phyloP scores from a whole-genome alignment of 208 protist genomes.

The Leishmania martiniquensis region DNA sequence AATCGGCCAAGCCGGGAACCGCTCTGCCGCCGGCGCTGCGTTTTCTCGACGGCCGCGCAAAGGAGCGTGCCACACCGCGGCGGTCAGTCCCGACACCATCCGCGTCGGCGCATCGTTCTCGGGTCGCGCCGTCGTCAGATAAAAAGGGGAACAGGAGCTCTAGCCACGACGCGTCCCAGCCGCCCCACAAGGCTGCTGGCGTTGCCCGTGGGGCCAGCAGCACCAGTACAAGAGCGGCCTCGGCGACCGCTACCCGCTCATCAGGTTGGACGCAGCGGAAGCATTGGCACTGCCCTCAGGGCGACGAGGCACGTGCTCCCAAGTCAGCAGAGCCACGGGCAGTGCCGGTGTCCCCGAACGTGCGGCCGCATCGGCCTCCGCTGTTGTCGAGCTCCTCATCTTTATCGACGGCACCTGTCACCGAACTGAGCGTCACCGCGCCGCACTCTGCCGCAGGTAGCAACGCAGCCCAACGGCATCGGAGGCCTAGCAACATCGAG shows the following conservation, averaged over 20 bases:
- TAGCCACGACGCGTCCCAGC: neutral
- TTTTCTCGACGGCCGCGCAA: constrained; percentile 42
- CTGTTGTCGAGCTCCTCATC: neutral
- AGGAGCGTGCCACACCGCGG: constrained; percentile 3
- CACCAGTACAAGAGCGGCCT: neutral
- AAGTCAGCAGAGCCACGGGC: too few species aligned
- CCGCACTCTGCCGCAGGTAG: neutral
- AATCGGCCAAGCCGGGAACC: constrained; percentile 19
- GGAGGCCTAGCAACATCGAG: too few species aligned
- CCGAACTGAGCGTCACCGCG: too few species aligned
- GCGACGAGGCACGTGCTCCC: too few species aligned
- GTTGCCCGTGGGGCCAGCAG: neutral
- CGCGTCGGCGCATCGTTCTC: neutral
- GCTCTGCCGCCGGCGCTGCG: constrained; percentile 50
- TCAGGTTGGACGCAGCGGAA: neutral
- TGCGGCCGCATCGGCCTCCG: neutral
- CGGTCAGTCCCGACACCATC: neutral
- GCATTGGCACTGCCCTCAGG: neutral
- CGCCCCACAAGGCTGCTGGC: neutral
- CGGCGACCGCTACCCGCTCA: too few species aligned
- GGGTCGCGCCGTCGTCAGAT: neutral
- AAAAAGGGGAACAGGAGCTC: neutral
- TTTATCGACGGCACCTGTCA: neutral
- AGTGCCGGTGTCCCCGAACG: neutral
- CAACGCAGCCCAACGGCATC: too few species aligned